Evolutionary conservation across 2,329 filamentous ascomycete genomes (phyloP).

Genomic region (Fusarium temperatum): DNA sequence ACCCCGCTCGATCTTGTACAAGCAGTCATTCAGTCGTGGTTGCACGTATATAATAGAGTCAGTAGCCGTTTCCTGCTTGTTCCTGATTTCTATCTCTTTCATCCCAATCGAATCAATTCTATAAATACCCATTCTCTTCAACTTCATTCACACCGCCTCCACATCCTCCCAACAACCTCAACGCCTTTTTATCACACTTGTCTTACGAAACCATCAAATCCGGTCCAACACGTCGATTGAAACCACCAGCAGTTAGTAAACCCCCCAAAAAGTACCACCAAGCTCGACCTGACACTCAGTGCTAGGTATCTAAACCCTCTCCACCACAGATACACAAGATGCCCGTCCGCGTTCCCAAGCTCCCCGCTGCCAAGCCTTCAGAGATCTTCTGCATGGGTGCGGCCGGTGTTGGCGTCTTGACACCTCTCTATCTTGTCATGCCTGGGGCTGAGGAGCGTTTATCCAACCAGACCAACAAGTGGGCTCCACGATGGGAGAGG

Average conservation of each 20-base stretch:
- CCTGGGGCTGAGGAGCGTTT: slow-evolving; percentile 65
- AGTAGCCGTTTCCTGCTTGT: slow-evolving; percentile 4
- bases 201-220: not conserved
- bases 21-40: slow-evolving; percentile 17
- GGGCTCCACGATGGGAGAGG: slow-evolving; percentile 68
- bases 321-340: slow-evolving; percentile 50
- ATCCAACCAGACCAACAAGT: slow-evolving; percentile 62
- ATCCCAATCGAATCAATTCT: slow-evolving; percentile 9
- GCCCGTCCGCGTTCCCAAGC: slow-evolving; percentile 57
- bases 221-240: slow-evolving; percentile 2
- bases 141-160: not conserved
- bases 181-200: not conserved
- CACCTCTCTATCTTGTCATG: slow-evolving; percentile 66
- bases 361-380: slow-evolving; percentile 58
- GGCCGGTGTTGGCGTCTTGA: slow-evolving; percentile 62
- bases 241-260: slow-evolving; percentile 18
- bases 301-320: not conserved
- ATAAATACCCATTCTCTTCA: not conserved
- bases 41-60: slow-evolving; percentile 29
- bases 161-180: not conserved
- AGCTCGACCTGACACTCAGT: not conserved
- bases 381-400: slow-evolving; percentile 64
- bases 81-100: not conserved
- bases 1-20: slow-evolving; percentile 38
- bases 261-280: not conserved